phyloP scores from a whole-genome alignment of 1,139 yeast genomes.

The Pichia sp. region DNA sequence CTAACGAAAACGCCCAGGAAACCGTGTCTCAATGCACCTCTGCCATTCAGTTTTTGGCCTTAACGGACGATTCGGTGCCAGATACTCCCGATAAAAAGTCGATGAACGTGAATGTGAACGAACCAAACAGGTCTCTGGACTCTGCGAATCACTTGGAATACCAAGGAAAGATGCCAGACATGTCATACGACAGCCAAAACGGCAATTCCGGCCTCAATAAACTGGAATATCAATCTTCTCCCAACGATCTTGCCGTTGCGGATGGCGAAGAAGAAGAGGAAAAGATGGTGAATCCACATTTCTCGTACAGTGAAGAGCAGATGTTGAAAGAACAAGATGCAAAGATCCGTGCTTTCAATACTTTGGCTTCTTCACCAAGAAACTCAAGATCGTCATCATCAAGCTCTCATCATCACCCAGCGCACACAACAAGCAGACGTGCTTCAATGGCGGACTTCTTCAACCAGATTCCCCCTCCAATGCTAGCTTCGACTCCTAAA shows the following conservation, averaged over 20 bases:
- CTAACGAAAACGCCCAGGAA: no score
- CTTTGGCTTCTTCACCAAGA: conserved; percentile 29
- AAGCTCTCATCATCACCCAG: conserved; percentile 6
- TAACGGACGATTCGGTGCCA: conserved; percentile 2
- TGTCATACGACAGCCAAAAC: no score
- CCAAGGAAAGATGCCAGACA: no score
- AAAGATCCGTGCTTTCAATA: conserved; percentile 56
- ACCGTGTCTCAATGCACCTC: not conserved
- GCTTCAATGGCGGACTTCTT: conserved; percentile 28
- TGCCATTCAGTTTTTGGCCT: not conserved
- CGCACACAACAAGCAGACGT: conserved; percentile 18
- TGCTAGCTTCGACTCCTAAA: conserved; percentile 6
- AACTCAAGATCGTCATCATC: conserved; percentile 20
- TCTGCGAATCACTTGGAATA: no score
- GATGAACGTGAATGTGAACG: no score
- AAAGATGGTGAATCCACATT: conserved; percentile 32
- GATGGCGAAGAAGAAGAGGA: conserved; percentile 3
- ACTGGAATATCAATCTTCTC: no score
- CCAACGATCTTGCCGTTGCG: no score
- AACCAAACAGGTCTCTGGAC: no score
- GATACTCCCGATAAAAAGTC: not conserved
- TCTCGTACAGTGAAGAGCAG: conserved; percentile 61
- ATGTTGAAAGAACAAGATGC: conserved; percentile 63
- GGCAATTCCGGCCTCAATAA: no score
- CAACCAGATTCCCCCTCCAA: conserved; percentile 30